Evolutionary conservation across 768 basidiomycete genomes (phyloP), one percentile per base, ranked within the genome.

Genomic region (Pisolithus tinctorius): DNA sequence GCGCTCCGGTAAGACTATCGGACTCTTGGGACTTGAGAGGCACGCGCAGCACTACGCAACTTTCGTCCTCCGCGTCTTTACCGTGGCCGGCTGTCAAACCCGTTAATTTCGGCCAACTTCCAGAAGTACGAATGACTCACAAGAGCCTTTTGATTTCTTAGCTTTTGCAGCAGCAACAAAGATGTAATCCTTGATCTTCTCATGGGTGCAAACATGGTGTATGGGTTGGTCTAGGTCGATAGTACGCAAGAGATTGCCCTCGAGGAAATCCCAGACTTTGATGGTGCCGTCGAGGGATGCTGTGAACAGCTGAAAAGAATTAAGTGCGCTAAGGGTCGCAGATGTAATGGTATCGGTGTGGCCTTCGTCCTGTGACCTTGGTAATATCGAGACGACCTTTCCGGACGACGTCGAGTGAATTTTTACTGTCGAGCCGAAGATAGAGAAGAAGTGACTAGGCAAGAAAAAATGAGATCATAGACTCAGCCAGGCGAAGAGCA

Each of bases 191-290:
- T 78, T 82, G 65, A 84, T 79, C 50, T 75, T 72, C 55, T 82
- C 77, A 60, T 92, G 89, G 0, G 79, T 81, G 53, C 86, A 84
- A 49, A 93, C 69, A 58, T 79, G 77, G 55, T 81, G 78, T 58
- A 94, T 82, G 13, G 86, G 82, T 53, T 86, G 79, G 27, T 75
- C 75, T 41, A 92, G 61, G 51, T 81, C 75, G 55, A 96, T 78
- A 2, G 84, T 88, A 54, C 83, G 81, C 53, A 97, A 71, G 10
- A 96, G 70, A 7, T 76, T 73, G 5, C 84, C 93, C 52, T 96
- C 93, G 36, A 94, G 71, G 66, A 88, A 94, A 69, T 98, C 93
- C 96, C 96, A 99, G 25, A 96, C 71, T 64, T 88, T 81, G 55
- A 98, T 69, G 34, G 76, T 77, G n/a, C 93, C 95, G 58, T 93